Evolutionary conservation across 495 filamentous ascomycete species (phyloP), one percentile per base, ranked within the genome.

Genomic region (Hypoxylon cercidicola): DNA sequence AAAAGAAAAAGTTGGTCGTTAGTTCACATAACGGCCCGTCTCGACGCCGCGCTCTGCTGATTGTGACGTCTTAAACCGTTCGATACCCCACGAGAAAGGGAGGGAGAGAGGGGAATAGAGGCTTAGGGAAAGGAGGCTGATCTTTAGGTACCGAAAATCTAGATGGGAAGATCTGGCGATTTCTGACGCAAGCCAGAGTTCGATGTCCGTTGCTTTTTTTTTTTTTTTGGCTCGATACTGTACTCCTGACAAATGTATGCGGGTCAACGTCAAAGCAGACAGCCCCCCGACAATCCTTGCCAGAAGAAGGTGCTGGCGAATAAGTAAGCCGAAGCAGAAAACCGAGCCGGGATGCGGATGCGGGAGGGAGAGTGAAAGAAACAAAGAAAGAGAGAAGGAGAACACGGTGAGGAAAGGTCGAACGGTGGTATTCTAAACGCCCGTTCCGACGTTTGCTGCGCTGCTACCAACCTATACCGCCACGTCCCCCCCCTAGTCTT

Each of bases 401-500:
- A 7, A 28, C 7, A 28, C 25, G 16, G 16, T 7, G 40, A 43
- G 40, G 4, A 43, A 43, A n/a, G n/a, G n/a, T n/a, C n/a, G n/a
- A n/a, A n/a, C n/a, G 34, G 34, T 4, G 13, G 11, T 25, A 20
- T 46, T 18, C 23, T 56, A 37, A 30, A 46, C 21, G 19, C 12
- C 28, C 37, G 34, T 55, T 48, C 37, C 50, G 51, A 52, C 37
- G 28, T 23, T 19, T 12, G 20, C 43, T n/a, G 15, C 23, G 30
- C 37, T 49, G 44, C 52, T 55, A 60, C 56, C 51, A 60, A 49
- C 50, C 25, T 28, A 3, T 7, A 7, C 25, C 25, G 25, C 25
- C 55, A 55, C 21, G 46, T 55, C 25, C 35, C 35, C 35, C 20
- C 37, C 47, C 64, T 50, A 49, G 47, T 52, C 25, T 43, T 67